These are phyloP conservation scores for Adansonia grandidieri DNA, from an alignment of 441 rosid species.

Conservation along the genomic window DNA sequence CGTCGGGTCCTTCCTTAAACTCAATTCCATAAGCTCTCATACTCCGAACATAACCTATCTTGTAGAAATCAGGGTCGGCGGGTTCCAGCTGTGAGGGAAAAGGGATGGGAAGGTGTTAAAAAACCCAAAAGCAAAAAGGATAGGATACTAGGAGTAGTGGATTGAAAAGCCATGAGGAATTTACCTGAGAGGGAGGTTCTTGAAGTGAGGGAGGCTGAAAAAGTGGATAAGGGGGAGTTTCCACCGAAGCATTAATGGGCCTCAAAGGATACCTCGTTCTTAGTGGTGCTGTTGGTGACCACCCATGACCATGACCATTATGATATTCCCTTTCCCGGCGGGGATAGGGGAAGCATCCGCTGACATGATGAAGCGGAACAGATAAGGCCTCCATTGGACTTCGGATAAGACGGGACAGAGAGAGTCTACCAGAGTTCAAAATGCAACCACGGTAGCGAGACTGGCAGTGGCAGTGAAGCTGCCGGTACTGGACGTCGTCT, in stretches of 20 bases:
- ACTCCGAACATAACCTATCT: conserved; percentile 78
- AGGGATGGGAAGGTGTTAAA: conserved; percentile 1
- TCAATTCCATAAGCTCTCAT: conserved; percentile 92
- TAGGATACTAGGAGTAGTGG: not conserved
- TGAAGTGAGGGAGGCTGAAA: conserved; percentile 41
- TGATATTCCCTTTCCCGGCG: conserved; percentile 34
- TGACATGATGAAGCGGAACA: conserved; percentile 34
- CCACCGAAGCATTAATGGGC: conserved; percentile 47
- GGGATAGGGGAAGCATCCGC: conserved; percentile 39
- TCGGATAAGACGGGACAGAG: conserved; percentile 16
- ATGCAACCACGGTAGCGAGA: not conserved
- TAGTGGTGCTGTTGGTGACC: conserved; percentile 28
- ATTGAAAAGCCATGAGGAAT: not conserved
- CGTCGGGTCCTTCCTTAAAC: conserved; percentile 89
- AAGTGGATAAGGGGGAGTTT: conserved; percentile 44
- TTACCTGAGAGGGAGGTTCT: conserved; percentile 37
- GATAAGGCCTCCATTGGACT: conserved; percentile 39
- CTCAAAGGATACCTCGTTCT: conserved; percentile 33
- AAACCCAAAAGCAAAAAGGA: not conserved
- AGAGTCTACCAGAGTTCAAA: not conserved
- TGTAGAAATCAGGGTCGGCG: conserved; percentile 93
- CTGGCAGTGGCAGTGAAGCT: not conserved
- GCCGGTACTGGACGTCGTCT: not conserved
- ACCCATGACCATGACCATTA: conserved; percentile 31
- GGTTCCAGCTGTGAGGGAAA: conserved; percentile 44